phyloP scores from a whole-genome alignment of 768 basidiomycete species.

The Trametes cubensis region DNA sequence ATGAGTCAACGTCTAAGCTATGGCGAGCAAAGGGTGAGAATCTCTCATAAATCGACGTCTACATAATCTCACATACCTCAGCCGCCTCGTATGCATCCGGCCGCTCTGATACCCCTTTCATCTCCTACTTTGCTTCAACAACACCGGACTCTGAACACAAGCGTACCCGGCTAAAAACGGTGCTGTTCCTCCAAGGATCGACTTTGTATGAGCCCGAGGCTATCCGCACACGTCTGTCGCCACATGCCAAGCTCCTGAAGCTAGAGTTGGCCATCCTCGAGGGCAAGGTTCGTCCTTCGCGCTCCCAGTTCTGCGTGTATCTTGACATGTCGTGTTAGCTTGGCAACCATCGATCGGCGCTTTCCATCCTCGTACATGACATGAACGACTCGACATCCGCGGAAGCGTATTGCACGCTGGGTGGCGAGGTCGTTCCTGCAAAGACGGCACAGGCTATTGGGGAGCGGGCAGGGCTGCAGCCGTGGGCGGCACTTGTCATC shows the following conservation, averaged over 20 bases:
- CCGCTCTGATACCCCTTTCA: conserved; percentile 46
- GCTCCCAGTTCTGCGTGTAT: neutral
- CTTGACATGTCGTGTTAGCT: conserved; percentile 38
- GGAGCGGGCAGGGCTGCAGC: conserved; percentile 50
- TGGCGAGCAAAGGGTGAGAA: conserved; percentile 75
- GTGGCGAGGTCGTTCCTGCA: conserved; percentile 71
- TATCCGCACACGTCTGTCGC: conserved; percentile 48
- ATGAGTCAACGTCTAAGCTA: conserved; percentile 58
- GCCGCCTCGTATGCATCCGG: conserved; percentile 35
- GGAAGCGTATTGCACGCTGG: conserved; percentile 83
- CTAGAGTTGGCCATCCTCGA: conserved; percentile 80
- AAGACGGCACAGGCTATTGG: conserved; percentile 57
- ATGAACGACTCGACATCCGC: conserved; percentile 77
- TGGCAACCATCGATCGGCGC: conserved; percentile 61
- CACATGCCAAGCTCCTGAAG: conserved; percentile 55
- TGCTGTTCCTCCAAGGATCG: conserved; percentile 83
- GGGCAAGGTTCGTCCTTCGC: conserved; percentile 60
- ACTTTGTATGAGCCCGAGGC: conserved; percentile 59
- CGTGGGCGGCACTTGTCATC: conserved; percentile 56
- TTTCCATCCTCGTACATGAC: conserved; percentile 67
- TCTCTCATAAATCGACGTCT: neutral
- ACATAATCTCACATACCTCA: conserved; percentile 1
- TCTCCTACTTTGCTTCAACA: conserved; percentile 80
- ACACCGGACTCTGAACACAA: conserved; percentile 81
- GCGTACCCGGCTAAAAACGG: conserved; percentile 67